Conservation (phyloP, 2,329 filamentous ascomycete genomes). For the Penicillium concentricum region DNA sequence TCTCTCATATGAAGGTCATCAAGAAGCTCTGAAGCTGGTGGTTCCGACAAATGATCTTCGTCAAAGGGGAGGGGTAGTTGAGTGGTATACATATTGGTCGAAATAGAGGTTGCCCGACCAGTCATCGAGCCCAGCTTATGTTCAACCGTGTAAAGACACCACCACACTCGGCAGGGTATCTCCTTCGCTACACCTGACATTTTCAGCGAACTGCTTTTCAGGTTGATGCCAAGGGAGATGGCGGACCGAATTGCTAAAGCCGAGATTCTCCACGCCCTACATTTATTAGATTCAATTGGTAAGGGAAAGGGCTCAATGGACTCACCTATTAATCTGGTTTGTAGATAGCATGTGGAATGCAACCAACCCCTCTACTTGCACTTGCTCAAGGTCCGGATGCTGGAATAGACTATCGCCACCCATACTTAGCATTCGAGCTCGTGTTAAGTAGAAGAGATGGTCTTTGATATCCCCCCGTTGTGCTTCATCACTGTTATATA, state of each 20-base stretch:
- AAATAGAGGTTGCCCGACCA: constrained; percentile 36
- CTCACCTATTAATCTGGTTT: constrained; percentile 41
- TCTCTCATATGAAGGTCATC: constrained; percentile 3
- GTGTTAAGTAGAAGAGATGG: constrained; percentile 35
- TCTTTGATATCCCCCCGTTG: constrained; percentile 31
- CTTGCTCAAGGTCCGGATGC: constrained; percentile 41
- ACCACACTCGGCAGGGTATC: constrained; percentile 41
- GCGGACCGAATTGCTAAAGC: constrained; percentile 39
- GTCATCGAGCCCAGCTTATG: constrained; percentile 40
- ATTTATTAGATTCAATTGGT: background rate
- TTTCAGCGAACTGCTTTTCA: constrained; percentile 31
- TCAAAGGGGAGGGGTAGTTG: constrained; percentile 17
- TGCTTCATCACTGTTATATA: constrained; percentile 28
- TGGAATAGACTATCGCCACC: constrained; percentile 30
- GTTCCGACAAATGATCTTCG: constrained; percentile 21
- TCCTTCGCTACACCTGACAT: constrained; percentile 36
- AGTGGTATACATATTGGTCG: constrained; percentile 13
- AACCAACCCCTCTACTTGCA: constrained; percentile 39
- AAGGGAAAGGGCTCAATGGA: background rate
- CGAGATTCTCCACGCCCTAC: constrained; percentile 36
- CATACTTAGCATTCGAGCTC: constrained; percentile 37
- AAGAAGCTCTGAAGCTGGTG: constrained; percentile 2
- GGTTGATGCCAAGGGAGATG: constrained; percentile 38
- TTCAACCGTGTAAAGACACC: constrained; percentile 38
- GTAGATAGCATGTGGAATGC: constrained; percentile 37